A percentile compares a stretch with the other conserved stretches of the same genome.
Evolutionary conservation across 371 early-diverging fungal genomes (phyloP).

Genomic region (Mucor lusitanicus): DNA sequence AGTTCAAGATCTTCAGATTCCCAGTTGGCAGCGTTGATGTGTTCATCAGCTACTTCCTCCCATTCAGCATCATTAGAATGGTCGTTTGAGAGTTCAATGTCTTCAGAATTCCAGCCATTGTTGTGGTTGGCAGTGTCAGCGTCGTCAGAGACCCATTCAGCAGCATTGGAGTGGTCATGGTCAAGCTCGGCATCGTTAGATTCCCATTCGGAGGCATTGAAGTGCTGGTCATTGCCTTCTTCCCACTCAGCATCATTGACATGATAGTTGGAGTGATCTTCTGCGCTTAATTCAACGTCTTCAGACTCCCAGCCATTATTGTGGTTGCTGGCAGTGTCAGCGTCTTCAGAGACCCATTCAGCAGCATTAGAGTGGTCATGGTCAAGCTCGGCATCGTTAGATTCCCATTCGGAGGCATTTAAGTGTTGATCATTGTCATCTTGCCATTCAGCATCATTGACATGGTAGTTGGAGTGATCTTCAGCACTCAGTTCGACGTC

Average conservation of each 20-base stretch:
- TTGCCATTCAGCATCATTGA: background rate
- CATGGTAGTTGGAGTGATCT: conserved; percentile 1
- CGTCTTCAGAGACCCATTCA: background rate
- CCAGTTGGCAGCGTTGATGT: conserved; percentile 7
- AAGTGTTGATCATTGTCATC: background rate
- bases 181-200: conserved; percentile 4
- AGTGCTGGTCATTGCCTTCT: background rate
- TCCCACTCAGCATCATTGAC: conserved; percentile 6
- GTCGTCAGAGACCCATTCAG: conserved; percentile 21
- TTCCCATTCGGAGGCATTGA: conserved; percentile 14
- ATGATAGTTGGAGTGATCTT: background rate
- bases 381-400: background rate
- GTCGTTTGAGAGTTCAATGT: background rate
- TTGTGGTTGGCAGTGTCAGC: background rate
- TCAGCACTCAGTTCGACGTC: conserved; percentile 2
- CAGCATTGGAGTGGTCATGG: conserved; percentile 11
- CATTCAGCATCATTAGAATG: background rate
- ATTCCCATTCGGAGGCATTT: conserved; percentile 1
- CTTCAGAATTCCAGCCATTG: conserved; percentile 8
- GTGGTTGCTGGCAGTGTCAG: background rate
- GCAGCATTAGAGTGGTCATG: conserved; percentile 11
- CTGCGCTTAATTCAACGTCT: conserved; percentile 9
- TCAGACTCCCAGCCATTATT: conserved; percentile 13
- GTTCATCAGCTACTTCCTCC: conserved; percentile 1
- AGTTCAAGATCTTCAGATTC: conserved; percentile 14